These are phyloP conservation scores for Petrea volubilis DNA, from an alignment of 257 asterid species.

Conservation along the genomic window DNA sequence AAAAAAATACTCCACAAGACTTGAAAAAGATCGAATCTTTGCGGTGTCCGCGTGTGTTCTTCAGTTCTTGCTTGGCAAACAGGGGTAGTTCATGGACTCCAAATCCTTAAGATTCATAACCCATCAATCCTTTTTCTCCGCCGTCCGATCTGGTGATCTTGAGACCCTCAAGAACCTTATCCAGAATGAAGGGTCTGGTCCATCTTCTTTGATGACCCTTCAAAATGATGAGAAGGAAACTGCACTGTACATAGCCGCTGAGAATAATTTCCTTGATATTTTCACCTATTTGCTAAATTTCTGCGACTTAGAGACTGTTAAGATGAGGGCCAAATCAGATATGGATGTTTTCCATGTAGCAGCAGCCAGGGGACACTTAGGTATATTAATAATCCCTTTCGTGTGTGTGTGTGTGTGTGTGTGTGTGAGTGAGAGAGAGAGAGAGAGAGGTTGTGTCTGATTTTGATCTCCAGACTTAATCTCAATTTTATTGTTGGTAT, in stretches of 20 bases:
- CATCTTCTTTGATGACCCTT: conserved; percentile 57
- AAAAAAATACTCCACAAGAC: neutral
- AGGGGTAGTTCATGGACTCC: conserved; percentile 57
- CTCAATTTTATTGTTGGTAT: conserved; percentile 4
- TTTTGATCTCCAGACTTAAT: neutral
- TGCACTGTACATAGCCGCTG: conserved; percentile 74
- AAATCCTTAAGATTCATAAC: conserved; percentile 71
- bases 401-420: neutral
- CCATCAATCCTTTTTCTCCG: conserved; percentile 87
- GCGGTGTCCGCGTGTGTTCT: neutral
- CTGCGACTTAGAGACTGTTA: conserved; percentile 62
- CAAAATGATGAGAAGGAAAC: conserved; percentile 83
- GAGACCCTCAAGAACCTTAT: conserved; percentile 53
- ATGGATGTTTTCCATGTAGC: conserved; percentile 82
- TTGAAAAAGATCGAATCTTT: conserved; percentile 26
- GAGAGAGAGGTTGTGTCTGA: no score
- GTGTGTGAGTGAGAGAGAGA: no score
- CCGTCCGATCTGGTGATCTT: conserved; percentile 77
- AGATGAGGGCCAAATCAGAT: conserved; percentile 78
- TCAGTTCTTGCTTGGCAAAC: conserved; percentile 20
- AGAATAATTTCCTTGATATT: conserved; percentile 51
- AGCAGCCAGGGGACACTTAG: conserved; percentile 77
- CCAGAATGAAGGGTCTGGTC: conserved; percentile 64
- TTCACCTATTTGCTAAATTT: conserved; percentile 62
- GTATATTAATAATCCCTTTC: conserved; percentile 33